Base-by-base conservation (phyloP, 78 protist species). In the Chrysochromulina parva region DNA sequence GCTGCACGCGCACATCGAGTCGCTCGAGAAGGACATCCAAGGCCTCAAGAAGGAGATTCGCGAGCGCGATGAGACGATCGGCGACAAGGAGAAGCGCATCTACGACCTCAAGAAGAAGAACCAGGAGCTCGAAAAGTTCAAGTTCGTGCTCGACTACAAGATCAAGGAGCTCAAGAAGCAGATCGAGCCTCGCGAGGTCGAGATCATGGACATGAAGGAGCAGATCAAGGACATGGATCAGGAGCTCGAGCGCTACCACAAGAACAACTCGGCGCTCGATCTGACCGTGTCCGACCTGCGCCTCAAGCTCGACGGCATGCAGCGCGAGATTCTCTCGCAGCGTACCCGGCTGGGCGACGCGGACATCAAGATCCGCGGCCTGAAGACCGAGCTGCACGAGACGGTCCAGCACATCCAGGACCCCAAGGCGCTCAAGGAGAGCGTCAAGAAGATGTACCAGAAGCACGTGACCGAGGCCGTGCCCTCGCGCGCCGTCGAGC, bases 81-180 rank as follows among this genome's bases (percentile, higher is more conserved):
- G 91, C 2, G 98, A 96, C 93, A 73, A 95, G 85, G 97, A 97
- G 88, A 81, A 92, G 62, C 85, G 95, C 10, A 95, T 97, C 50
- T 93, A 91, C 91, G 98, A 95, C 28, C 91, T 97, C 55, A 97
- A 96, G 92, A 95, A 94, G 92, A 93, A 93, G 93, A 97, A 97
- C 90, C 96, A 95, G 85, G 96, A 95, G 89, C 81, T 95, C 48
- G 78, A 69, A 50, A 69, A 69, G 78, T 69, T 69, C 78, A 69
- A 69, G 78, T 95, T 95, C 81, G 98, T 96, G n/a, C 93, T 96
- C 66, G 97, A 95, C 71, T 91, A 92, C 93, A 96, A 95, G 86
- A 95, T 94, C 93, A 88, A 92, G 80, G 95, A 95, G 91, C 91
- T 95, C 47, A 96, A 95, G 90, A 85, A 84, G 85, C 98, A 96